These are phyloP conservation scores for Penicillium argentinense DNA, from an alignment of 495 filamentous ascomycete species.

Conservation along the genomic window DNA sequence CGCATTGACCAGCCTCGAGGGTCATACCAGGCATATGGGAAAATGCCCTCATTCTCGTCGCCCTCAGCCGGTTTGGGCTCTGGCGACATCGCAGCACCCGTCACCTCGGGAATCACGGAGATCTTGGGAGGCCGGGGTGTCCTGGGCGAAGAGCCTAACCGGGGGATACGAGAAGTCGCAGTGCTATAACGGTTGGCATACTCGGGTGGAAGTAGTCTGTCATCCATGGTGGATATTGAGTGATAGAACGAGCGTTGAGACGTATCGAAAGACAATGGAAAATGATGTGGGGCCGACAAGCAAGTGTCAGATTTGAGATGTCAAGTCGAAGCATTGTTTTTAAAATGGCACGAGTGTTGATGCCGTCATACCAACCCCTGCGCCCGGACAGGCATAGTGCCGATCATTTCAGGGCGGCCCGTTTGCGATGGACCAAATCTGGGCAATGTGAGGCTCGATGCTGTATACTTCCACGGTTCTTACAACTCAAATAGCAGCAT, in stretches of 20 bases:
- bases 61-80: not conserved
- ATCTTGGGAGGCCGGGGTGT: conserved; percentile 3
- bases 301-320: not conserved
- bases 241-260: not conserved
- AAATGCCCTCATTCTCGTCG: not conserved
- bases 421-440: conserved; percentile 5
- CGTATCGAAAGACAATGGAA: too few species aligned
- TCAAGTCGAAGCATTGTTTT: not conserved
- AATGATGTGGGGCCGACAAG: not conserved
- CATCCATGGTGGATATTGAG: conserved; percentile 16
- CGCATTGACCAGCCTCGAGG: conserved; percentile 50
- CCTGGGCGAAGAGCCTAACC: conserved; percentile 22
- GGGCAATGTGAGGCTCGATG: too few species aligned
- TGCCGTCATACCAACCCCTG: conserved; percentile 11
- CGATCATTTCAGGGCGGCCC: conserved; percentile 6
- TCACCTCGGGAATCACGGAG: not conserved
- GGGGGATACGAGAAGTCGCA: conserved; percentile 18
- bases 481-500: not conserved
- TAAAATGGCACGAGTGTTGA: conserved; percentile 6
- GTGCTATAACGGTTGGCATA: conserved; percentile 24
- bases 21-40: conserved; percentile 43
- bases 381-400: conserved; percentile 9
- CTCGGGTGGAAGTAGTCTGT: conserved; percentile 17
- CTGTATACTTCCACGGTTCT: not conserved
- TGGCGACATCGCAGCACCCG: not conserved